Conservation (phyloP, 805 yeast genomes). For the Barnettozyma wickerhamii region DNA sequence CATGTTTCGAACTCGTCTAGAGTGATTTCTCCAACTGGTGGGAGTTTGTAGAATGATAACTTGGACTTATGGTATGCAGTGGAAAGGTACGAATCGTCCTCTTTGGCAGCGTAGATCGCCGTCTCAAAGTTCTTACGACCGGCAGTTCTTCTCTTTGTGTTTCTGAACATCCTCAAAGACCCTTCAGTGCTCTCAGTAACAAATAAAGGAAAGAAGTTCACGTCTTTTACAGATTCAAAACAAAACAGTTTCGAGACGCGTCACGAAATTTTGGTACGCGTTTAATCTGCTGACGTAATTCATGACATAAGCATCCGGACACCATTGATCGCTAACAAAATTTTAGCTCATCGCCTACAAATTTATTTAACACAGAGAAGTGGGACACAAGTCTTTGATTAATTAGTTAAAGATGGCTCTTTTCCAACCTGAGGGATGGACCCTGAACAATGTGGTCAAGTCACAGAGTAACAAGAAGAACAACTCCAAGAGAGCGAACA, state of each 20-base stretch:
- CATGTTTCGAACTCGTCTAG: conserved; percentile 90
- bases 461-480: conserved; percentile 34
- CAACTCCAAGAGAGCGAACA: conserved; percentile 25
- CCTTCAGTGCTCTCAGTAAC: background rate
- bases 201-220: background rate
- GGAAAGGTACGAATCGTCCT: conserved; percentile 29
- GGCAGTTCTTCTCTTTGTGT: conserved; percentile 67
- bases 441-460: conserved; percentile 52
- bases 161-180: conserved; percentile 53
- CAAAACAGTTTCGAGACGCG: background rate
- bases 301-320: conserved; percentile 1
- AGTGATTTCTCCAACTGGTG: conserved; percentile 84
- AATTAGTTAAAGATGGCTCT: conserved; percentile 47
- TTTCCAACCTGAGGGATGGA: conserved; percentile 83
- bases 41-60: conserved; percentile 67
- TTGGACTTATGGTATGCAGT: conserved; percentile 48
- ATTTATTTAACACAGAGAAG: no score
- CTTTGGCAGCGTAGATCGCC: conserved; percentile 27
- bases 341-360: conserved; percentile 4
- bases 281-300: background rate
- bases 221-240: background rate
- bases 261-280: background rate
- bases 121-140: conserved; percentile 64
- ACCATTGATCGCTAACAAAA: background rate
- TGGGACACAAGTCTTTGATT: background rate